Conservation (phyloP, 2,329 filamentous ascomycete species). For the Dactylonectria macrodidyma region DNA sequence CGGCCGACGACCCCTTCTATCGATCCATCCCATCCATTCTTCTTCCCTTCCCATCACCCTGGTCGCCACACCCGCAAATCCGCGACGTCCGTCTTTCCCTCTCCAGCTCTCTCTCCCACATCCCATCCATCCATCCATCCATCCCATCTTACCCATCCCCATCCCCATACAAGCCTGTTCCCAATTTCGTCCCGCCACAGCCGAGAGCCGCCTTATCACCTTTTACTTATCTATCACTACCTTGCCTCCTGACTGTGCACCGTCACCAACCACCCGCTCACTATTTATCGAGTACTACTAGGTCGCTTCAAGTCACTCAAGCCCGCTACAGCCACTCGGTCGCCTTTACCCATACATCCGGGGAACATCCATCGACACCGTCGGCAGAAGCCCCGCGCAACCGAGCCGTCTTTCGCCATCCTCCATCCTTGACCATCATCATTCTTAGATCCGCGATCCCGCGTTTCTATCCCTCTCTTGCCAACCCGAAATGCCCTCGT, state of each 20-base stretch:
- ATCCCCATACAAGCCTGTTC: slow-evolving; percentile 6
- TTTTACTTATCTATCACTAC: background rate
- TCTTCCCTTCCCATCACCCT: background rate
- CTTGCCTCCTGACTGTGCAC: background rate
- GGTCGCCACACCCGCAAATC: background rate
- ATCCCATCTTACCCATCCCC: background rate
- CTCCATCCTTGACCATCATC: slow-evolving; percentile 1
- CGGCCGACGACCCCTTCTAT: background rate
- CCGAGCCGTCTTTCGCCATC: background rate
- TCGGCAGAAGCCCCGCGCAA: background rate
- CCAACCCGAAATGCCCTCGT: slow-evolving; percentile 45
- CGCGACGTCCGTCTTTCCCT: background rate
- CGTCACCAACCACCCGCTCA: slow-evolving; percentile 7
- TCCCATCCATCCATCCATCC: background rate
- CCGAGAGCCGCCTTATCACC: slow-evolving; percentile 14
- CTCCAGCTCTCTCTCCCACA: background rate
- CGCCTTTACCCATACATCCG: slow-evolving; percentile 1
- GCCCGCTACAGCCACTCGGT: background rate
- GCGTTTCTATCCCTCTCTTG: background rate
- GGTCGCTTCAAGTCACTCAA: too few species aligned
- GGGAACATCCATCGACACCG: slow-evolving; percentile 8
- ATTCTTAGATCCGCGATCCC: slow-evolving; percentile 3
- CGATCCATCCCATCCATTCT: background rate
- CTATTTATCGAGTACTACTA: too few species aligned
- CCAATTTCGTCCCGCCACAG: slow-evolving; percentile 8